Evolutionary conservation across 2,329 filamentous ascomycete genomes (phyloP).

Genomic region (Fusarium sp.): DNA sequence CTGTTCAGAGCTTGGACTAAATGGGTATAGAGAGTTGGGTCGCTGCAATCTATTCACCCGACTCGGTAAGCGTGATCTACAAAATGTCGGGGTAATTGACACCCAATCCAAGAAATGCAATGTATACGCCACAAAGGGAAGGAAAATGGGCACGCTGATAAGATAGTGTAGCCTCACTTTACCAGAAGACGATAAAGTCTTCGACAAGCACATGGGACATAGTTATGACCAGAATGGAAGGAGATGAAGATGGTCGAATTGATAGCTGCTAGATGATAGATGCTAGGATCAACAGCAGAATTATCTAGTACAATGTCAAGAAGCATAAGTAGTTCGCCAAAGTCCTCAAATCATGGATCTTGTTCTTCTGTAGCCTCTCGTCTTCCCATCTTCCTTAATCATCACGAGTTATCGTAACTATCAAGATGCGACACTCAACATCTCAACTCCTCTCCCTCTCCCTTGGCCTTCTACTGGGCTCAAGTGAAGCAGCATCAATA

Average conservation of each 20-base stretch:
- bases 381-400: background rate
- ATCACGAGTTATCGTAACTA: background rate
- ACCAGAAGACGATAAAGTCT: background rate
- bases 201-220: background rate
- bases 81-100: background rate
- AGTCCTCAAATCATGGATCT: background rate
- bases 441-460: slow-evolving; percentile 13
- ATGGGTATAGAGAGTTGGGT: background rate
- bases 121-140: slow-evolving; percentile 13
- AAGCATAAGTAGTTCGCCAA: background rate
- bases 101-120: slow-evolving; percentile 4
- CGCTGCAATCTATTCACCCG: slow-evolving; percentile 9
- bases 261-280: background rate
- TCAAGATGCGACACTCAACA: slow-evolving; percentile 2
- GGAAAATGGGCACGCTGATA: background rate
- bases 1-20: background rate
- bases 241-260: background rate
- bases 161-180: background rate
- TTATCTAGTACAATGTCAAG: no score
- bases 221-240: background rate
- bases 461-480: slow-evolving; percentile 1
- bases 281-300: background rate
- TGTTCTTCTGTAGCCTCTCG: background rate
- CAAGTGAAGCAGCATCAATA: slow-evolving; percentile 20
- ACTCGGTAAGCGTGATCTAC: background rate